Evolutionary conservation across 169 alveolate genomes (phyloP), one percentile per base, ranked within the genome.

Genomic region (Eimeria necatrix): DNA sequence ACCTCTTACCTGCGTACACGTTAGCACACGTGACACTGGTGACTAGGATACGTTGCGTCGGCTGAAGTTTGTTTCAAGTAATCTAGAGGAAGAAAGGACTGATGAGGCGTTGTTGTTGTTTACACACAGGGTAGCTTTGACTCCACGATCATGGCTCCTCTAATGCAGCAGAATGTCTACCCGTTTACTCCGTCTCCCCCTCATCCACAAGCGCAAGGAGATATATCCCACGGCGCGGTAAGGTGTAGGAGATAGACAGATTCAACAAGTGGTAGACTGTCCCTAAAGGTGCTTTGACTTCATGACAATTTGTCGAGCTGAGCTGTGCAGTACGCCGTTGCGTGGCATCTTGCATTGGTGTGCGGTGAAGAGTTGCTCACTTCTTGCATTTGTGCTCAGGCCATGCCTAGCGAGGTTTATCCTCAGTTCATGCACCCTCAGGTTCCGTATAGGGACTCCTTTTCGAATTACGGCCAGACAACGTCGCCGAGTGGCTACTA

Each of bases 131-230:
- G 68, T 18, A 89, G 94, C 87, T 68, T 89, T 12, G 94, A 89
- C 78, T 89, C 94, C 20, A 56, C 94, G 1, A 76, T 89, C 14
- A 76, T 76, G 64, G 94, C 94, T 24, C 94, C 94, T n/a, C 83
- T 89, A 60, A 89, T 89, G 94, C 94, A 89, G 78, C 94, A 89
- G 87, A 70, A 51, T 61, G 41, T 71, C 14, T 89, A 71, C 88
- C 94, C 94, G 7, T 71, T 89, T 46, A 56, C 80, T 18, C 70
- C 92, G 20, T 32, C 92, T 14, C 81, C 92, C 32, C 80, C 76
- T 2, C 92, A 84, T 59, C 92, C 92, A 6, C 92, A 84, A 46
- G 92, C 92, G 46, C 92, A 84, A 22, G 61, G 80, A 24, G 59
- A 84, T 41, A 84, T 84, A 1, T 7, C 24, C 78, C 76, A 56